A percentile compares a stretch with the other conserved stretches of the same genome.
These are phyloP conservation scores for Rhinocladiella similis DNA, from an alignment of 2,329 filamentous ascomycete genomes.

Conservation along the genomic window DNA sequence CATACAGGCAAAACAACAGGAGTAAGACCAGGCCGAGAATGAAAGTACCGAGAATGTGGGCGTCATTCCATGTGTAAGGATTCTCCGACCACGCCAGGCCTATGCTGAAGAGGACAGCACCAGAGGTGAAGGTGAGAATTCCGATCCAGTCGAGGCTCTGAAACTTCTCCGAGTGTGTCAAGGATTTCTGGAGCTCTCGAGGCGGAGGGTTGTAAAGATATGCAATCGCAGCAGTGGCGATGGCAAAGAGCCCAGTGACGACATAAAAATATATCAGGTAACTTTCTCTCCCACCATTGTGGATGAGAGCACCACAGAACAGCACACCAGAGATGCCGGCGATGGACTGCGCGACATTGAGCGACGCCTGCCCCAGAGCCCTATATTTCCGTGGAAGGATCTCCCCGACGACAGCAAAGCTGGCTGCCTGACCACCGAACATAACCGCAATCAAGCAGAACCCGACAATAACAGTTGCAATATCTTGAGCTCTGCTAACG, in stretches of 20 bases:
- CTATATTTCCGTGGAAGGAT: slow-evolving; percentile 14
- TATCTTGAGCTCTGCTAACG: slow-evolving; percentile 6
- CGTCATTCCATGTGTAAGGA: slow-evolving; percentile 53
- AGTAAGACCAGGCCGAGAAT: slow-evolving; percentile 42
- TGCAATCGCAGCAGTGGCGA: slow-evolving; percentile 1
- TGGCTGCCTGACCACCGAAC: slow-evolving; percentile 10
- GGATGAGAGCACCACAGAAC: slow-evolving; percentile 5
- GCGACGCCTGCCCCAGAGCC: slow-evolving; percentile 10
- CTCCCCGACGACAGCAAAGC: slow-evolving; percentile 18
- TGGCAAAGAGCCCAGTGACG: slow-evolving; percentile 7
- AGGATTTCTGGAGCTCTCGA: slow-evolving; percentile 6
- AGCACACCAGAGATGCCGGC: slow-evolving; percentile 11
- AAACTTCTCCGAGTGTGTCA: slow-evolving; percentile 12
- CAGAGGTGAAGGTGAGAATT: slow-evolving; percentile 1
- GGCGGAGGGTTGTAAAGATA: slow-evolving; percentile 18
- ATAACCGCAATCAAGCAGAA: slow-evolving; percentile 5
- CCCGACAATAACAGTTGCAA: slow-evolving; percentile 13
- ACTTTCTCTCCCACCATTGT: slow-evolving; percentile 6
- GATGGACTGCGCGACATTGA: slow-evolving; percentile 2
- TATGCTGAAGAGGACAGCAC: slow-evolving; percentile 48
- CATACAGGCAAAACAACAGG: slow-evolving; percentile 49
- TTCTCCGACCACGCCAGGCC: slow-evolving; percentile 59
- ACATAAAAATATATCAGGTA: slow-evolving; percentile 19
- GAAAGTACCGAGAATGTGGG: slow-evolving; percentile 52
- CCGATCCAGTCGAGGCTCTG: slow-evolving; percentile 17